These are phyloP conservation scores for Chlamydomonas sphaeroides DNA, from an alignment of 139 green algal genomes.

Conservation along the genomic window DNA sequence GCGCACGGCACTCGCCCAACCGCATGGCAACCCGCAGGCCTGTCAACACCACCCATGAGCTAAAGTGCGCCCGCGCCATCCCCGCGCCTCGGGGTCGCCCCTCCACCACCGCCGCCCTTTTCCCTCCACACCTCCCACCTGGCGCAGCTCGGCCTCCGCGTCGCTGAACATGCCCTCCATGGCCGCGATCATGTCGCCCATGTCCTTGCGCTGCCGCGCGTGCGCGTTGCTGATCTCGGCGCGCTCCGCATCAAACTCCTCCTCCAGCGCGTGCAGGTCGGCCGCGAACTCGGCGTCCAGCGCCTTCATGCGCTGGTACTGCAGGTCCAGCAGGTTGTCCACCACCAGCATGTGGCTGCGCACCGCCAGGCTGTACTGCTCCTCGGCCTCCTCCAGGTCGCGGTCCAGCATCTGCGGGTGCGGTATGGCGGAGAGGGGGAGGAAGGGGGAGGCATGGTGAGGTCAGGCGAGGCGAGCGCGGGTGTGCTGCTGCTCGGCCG, in stretches of 20 bases:
- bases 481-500: too few species aligned
- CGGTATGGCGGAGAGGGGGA: too few species aligned
- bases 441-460: too few species aligned
- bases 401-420: slow-evolving; percentile 81
- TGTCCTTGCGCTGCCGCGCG: slow-evolving; percentile 80
- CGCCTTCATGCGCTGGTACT: slow-evolving; percentile 43
- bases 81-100: background rate
- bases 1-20: too few species aligned
- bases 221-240: slow-evolving; percentile 74
- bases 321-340: slow-evolving; percentile 81
- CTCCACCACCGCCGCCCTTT: background rate
- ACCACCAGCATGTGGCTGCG: slow-evolving; percentile 76
- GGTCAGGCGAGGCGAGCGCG: too few species aligned
- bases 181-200: slow-evolving; percentile 79
- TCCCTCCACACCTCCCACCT: slow-evolving; percentile 34
- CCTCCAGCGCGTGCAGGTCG: slow-evolving; percentile 70
- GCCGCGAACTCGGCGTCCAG: slow-evolving; percentile 73
- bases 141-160: slow-evolving; percentile 62
- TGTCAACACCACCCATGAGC: too few species aligned
- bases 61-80: too few species aligned
- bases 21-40: too few species aligned
- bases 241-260: slow-evolving; percentile 77
- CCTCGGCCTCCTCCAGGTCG: slow-evolving; percentile 88
- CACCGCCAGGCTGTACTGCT: slow-evolving; percentile 81
- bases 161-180: slow-evolving; percentile 77